A percentile compares a stretch with the other conserved stretches of the same genome.
phyloP scores from a whole-genome alignment of 2,329 filamentous ascomycete species.

The Diplodia intermedia region DNA sequence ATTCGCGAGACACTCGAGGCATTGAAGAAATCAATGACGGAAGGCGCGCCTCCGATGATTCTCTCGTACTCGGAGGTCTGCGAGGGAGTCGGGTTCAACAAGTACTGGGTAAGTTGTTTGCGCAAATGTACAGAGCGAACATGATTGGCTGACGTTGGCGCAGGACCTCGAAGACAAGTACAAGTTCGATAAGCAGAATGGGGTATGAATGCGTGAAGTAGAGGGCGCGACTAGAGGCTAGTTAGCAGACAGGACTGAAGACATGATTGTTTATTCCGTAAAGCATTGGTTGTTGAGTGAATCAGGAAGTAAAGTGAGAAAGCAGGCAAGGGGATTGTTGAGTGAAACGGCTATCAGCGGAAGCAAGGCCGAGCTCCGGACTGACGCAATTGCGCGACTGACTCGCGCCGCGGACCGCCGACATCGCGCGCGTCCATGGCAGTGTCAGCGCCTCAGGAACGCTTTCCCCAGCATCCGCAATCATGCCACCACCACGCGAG shows the following conservation, averaged over 20 bases:
- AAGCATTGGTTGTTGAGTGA: background rate
- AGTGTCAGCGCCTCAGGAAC: slow-evolving; percentile 15
- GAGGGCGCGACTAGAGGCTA: background rate
- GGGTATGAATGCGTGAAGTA: background rate
- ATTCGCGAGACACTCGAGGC: slow-evolving; percentile 49
- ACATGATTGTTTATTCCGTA: background rate
- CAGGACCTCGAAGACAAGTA: slow-evolving; percentile 42
- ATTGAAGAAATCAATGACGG: slow-evolving; percentile 53
- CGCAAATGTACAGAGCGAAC: background rate
- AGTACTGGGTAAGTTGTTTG: slow-evolving; percentile 35
- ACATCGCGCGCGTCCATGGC: background rate
- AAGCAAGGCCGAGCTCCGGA: background rate
- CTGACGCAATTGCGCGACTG: slow-evolving; percentile 19
- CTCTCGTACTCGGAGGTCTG: slow-evolving; percentile 55
- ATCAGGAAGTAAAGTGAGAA: background rate
- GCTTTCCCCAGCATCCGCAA: slow-evolving; percentile 9
- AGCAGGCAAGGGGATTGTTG: background rate
- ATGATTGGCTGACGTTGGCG: slow-evolving; percentile 37
- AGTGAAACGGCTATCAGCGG: background rate
- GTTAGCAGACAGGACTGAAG: background rate
- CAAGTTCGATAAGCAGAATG: slow-evolving; percentile 34
- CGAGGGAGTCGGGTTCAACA: slow-evolving; percentile 52
- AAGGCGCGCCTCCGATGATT: slow-evolving; percentile 53
- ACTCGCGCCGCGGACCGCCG: slow-evolving; percentile 4
- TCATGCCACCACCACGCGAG: slow-evolving; percentile 27